These are phyloP conservation scores for Mimosa bimucronata DNA, from an alignment of 306 rosid species.

Conservation along the genomic window DNA sequence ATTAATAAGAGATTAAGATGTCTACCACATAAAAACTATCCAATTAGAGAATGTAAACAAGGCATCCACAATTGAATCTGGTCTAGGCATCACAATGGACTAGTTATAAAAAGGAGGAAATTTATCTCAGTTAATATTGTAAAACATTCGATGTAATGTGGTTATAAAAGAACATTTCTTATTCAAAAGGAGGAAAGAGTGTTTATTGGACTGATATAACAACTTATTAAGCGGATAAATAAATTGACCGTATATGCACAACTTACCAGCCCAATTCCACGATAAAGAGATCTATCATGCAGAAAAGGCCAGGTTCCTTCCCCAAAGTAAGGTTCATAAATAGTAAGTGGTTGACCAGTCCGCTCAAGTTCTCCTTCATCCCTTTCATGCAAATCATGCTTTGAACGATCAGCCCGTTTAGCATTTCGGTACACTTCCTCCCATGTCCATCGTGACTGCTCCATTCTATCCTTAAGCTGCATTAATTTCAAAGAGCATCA, in stretches of 20 bases:
- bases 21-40: background rate
- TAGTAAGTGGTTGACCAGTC: conserved; percentile 88
- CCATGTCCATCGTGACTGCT: conserved; percentile 88
- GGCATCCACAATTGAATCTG: conserved; percentile 11
- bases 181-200: background rate
- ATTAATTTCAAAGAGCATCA: conserved; percentile 32
- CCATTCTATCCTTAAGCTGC: conserved; percentile 89
- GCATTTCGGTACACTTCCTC: conserved; percentile 90
- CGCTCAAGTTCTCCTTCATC: conserved; percentile 96
- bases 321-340: conserved; percentile 94
- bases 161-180: background rate
- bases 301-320: conserved; percentile 97
- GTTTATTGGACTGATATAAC: background rate
- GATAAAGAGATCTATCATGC: conserved; percentile 77
- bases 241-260: conserved; percentile 1
- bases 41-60: background rate
- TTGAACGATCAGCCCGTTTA: conserved; percentile 74
- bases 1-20: background rate
- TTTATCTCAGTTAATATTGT: background rate
- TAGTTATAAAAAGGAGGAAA: background rate
- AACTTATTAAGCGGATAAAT: background rate
- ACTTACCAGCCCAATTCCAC: conserved; percentile 92
- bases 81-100: background rate
- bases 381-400: conserved; percentile 92
- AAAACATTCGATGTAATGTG: conserved; percentile 11